Evolutionary conservation across 169 alveolate species (phyloP), one percentile per base, ranked within the genome.

Genomic region (Cryptosporidium meleagridis): DNA sequence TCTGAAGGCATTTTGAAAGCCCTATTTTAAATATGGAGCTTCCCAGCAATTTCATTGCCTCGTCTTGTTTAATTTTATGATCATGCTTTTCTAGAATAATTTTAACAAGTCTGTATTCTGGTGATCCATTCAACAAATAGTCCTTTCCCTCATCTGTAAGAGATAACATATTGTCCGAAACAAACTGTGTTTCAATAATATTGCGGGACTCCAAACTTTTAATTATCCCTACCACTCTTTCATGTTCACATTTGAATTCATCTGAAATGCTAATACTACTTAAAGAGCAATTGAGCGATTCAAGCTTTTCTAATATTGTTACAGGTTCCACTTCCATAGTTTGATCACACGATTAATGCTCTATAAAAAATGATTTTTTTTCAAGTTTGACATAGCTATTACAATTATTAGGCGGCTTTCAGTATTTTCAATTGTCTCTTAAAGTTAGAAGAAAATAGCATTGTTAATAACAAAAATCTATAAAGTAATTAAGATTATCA

Each of bases 201-300:
- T 93, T 91, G 65, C 93, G 85, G 12, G 95, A 92, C 93, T 93
- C 94, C 55, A 94, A 73, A 70, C 95, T 94, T 71, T 94, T 94
- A 26, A 92, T 94, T 58, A 92, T 91, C 16, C 95, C 94, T 26
- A 94, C 87, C 33, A 92, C 94, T 86, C 93, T 91, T 65, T 85
- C 93, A 84, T 94, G 96, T 9, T 91, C 96, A n/a, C 89, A 80
- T 26, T n/a, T 29, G 4, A 80, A 9, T n/a, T 80, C 89, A 21
- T 65, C 37, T 2, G 89, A 80, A 62, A 80, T 75, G 7, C 41
- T 37, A 23, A 80, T n/a, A 33, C 80, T 80, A 37, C 68, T 80
- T 41, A 80, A 18, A 26, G 75, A 31, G 3, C 41, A 41, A n/a
- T 44, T 51, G 5, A 61, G 26, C 21, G 26, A 62, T 6, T 80